Conservation (phyloP, 75 land plant species). For the Isoetes taiwanensis region DNA sequence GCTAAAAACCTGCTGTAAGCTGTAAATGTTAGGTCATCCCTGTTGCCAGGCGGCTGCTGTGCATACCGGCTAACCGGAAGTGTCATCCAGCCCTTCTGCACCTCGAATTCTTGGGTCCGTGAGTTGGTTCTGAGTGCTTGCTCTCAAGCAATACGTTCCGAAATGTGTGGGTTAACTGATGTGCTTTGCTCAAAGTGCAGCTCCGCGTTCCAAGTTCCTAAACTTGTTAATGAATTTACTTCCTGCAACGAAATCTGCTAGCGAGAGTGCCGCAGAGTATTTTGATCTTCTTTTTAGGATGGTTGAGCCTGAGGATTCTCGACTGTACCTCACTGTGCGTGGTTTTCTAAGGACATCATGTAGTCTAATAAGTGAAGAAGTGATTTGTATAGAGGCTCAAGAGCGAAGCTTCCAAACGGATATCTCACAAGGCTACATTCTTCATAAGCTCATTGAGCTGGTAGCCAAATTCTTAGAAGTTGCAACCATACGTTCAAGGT, state of each 20-base stretch:
- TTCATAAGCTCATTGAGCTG: constrained; percentile 91
- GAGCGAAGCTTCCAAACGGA: constrained; percentile 84
- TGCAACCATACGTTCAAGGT: constrained; percentile 76
- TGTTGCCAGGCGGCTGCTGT: too few relatives aligned
- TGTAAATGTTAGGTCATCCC: too few relatives aligned
- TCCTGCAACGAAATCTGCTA: constrained; percentile 67
- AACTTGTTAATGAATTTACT: constrained; percentile 65
- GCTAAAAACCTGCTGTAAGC: too few relatives aligned
- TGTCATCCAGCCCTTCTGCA: too few relatives aligned
- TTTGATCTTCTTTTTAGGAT: constrained; percentile 90
- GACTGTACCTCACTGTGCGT: constrained; percentile 76
- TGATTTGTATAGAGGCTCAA: constrained; percentile 50
- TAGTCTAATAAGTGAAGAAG: constrained; percentile 73
- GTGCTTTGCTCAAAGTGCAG: constrained; percentile 63
- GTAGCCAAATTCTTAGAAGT: constrained; percentile 89
- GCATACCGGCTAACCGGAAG: too few relatives aligned
- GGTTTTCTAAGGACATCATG: constrained; percentile 70
- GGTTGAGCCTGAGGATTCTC: constrained; percentile 82
- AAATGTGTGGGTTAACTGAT: constrained; percentile 77
- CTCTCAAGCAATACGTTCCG: constrained; percentile 88
- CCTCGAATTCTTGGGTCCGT: constrained; percentile 96
- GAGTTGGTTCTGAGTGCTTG: constrained; percentile 91
- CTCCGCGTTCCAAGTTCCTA: constrained; percentile 60
- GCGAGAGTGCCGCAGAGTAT: constrained; percentile 95
- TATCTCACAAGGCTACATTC: constrained; percentile 94